Evolutionary conservation across 306 rosid genomes (phyloP), one percentile per base, ranked within the genome.

Genomic region (Corylus avellana): DNA sequence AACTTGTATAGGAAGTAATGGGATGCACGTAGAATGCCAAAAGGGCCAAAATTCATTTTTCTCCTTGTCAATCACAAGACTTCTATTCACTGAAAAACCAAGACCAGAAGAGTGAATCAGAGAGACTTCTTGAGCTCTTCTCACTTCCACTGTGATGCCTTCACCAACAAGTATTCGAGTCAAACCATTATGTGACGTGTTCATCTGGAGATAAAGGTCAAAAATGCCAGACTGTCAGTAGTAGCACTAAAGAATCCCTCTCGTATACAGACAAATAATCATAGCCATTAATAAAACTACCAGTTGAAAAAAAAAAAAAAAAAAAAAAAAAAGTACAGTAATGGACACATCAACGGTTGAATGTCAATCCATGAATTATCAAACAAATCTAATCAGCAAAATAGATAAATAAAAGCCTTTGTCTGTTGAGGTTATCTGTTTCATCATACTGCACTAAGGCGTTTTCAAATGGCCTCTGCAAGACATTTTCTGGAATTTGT

Each of bases 141-240:
- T 87, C 70, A 92, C 98, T 86, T 95, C 94, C 49, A 92, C 64
- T 5, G 91, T 90, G 59, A 91, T 90, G 80, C 98, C 98, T 83
- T 91, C 89, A 74, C 96, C 93, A 68, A 95, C 98, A 82, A 91
- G 88, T 79, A 95, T 68, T 73, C 81, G 89, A 69, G 86, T 92
- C 86, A 91, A 86, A 77, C 96, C 98, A 79, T 12, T 75, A 64
- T 84, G 85, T 2, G 96, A 83, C 74, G 81, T 78, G 83, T 92
- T 95, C 91, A 85, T 90, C 97, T 92, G 90, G 78, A 75, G 82
- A 68, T 72, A 55, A 64, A 32, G 59, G 59, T 29, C 79, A 81
- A 58, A 68, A 77, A 37, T 72, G 70, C 59, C 75, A 72, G 56
- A 66, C 74, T 16, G n/a, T 63, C 58, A 79, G 76, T 69, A 57